Evolutionary conservation across 202 grass and related monocot genomes (phyloP), one percentile per base, ranked within the genome.

Genomic region (Panicum virgatum): DNA sequence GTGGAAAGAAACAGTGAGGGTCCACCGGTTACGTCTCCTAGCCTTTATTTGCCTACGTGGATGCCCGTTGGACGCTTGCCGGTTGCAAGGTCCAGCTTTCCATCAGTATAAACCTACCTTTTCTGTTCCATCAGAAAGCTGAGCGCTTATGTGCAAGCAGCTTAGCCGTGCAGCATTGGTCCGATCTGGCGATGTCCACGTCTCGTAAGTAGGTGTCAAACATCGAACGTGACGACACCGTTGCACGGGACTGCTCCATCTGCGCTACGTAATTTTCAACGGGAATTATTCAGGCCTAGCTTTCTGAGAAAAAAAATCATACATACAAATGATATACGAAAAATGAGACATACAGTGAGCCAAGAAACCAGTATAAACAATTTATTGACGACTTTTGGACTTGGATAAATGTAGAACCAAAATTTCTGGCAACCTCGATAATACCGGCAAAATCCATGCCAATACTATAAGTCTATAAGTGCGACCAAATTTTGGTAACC

Each of bases 111-210:
- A n/a, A 48, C 8, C 16, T 34, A 52, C 46, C 16, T 2, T 2
- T 6, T 52, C 5, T 6, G 5, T 6, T 38, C 16, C 62, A 38
- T 38, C 32, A 11, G 15, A 22, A 40, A 40, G 36, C 36, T 40
- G 18, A 18, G 45, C 11, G 69, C 69, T 66, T 72, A 73, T 23
- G 48, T 73, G 70, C 48, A 73, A 73, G 19, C 48, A 73, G 9
- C 29, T 53, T 73, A n/a, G 30, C 70, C 70, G 70, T 10, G 29
- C 29, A 73, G 36, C 18, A 37, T 73, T 73, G 70, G 29, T 37
- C 47, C 70, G 70, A 53, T n/a, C 9, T 37, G 47, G 27, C 47
- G 29, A 53, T 22, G 70, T 22, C 70, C 70, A 73, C 70, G 70
- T 73, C 47, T 37, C 69, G 37, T 3, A 46, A 3, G 42, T 5